Evolutionary conservation across 331 rosid species (phyloP), one percentile per base, ranked within the genome.

Genomic region (Quercus phellos): DNA sequence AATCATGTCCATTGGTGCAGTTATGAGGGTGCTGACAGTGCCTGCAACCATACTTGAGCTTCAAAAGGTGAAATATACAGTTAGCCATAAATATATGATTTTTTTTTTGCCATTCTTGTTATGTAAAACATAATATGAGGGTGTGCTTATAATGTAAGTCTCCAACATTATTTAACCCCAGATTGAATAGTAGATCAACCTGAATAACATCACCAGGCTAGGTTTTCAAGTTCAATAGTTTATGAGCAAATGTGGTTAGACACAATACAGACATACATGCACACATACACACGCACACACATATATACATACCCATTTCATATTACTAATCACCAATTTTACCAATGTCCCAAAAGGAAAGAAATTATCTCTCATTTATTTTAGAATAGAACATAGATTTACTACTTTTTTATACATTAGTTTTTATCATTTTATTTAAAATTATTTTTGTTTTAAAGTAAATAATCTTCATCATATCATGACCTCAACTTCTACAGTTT

Each of bases 1-100:
- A 66, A 91, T 80, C 96, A 91, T 95, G 89, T 95, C 99, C 78
- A 93, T 63, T 2, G 98, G 99, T 51, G 99, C 92, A 38, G 97
- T 95, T 76, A 91, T 59, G 43, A 95, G 79, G 74, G 98, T 95
- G 79, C 99, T 86, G 79, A 81, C 80, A 22, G 81, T 42, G 72
- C 98, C 99, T 2, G 98, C 98, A 80, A 79, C 81, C 51, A 88
- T 75, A 81, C 99, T 95, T 38, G 99, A 90, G 76, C 99, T 94
- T 83, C 85, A 86, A 55, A 78, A 73, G 75, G 74, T 38, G 79
- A 51, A 82, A 30, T 72, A 24, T 29, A 69, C 55, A 58, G 73
- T 86, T 74, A 87, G 84, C 63, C 50, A 19, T 78, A 68, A 42
- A 66, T 56, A 69, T 76, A 64, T 61, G 35, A 26, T 51, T 51